phyloP scores from a whole-genome alignment of 306 rosid species.

The Sophora flavescens region DNA sequence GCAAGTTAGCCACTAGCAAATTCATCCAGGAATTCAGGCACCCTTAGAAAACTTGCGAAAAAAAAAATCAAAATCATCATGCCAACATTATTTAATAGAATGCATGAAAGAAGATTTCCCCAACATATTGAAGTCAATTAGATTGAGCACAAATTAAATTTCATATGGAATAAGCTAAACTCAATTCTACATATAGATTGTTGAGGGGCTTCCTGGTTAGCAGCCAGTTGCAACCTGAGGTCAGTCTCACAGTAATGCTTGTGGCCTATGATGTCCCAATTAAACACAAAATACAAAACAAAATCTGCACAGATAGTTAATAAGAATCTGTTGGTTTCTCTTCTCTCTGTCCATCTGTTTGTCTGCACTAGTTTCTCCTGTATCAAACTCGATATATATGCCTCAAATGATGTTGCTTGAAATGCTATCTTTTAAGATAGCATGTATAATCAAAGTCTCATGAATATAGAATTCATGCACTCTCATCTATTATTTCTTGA shows the following conservation, averaged over 20 bases:
- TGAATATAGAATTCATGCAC: too few relatives aligned
- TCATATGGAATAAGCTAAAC: neutral
- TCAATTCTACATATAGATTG: neutral
- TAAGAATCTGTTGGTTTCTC: constrained; percentile 2
- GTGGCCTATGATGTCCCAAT: too few relatives aligned
- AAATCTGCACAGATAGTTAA: neutral
- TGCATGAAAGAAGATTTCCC: neutral
- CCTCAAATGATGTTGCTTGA: constrained; percentile 3
- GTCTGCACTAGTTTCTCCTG: constrained; percentile 2
- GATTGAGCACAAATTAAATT: neutral
- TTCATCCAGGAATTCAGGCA: neutral
- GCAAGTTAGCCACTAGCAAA: neutral
- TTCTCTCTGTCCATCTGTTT: neutral
- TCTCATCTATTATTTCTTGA: too few relatives aligned
- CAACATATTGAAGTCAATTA: neutral
- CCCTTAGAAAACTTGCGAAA: neutral
- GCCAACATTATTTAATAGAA: neutral
- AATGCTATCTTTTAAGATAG: neutral
- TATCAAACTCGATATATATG: neutral
- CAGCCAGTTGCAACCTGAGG: too few relatives aligned
- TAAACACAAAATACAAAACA: too few relatives aligned
- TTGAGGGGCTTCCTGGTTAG: too few relatives aligned
- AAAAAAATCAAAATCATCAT: neutral
- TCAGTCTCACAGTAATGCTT: too few relatives aligned
- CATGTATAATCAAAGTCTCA: too few relatives aligned